Evolutionary conservation across 2,329 filamentous ascomycete genomes (phyloP).

Genomic region (Dothideomycetes sp.): DNA sequence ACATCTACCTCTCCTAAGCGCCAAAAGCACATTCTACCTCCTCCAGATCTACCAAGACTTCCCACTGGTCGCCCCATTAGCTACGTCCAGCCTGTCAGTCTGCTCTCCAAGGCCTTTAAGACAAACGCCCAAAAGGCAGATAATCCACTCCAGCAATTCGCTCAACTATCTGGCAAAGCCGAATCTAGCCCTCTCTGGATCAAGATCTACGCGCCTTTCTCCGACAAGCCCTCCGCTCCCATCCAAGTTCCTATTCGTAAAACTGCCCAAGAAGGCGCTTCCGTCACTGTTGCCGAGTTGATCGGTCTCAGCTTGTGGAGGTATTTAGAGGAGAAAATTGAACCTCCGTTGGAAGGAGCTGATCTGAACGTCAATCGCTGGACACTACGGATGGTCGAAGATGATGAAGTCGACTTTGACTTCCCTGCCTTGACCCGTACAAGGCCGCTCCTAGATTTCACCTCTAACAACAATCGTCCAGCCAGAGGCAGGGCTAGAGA

Average conservation of each 20-base stretch:
- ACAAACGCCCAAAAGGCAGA: conserved; percentile 60
- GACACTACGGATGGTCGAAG: conserved; percentile 75
- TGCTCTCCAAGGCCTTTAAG: conserved; percentile 63
- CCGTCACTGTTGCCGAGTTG: conserved; percentile 67
- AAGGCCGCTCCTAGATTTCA: conserved; percentile 67
- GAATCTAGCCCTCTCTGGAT: conserved; percentile 67
- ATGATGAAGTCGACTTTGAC: conserved; percentile 76
- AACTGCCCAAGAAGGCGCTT: conserved; percentile 58
- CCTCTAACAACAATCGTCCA: conserved; percentile 65
- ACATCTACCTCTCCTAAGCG: conserved; percentile 9
- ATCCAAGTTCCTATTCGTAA: conserved; percentile 64
- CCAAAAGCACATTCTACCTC: conserved; percentile 53
- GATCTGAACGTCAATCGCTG: conserved; percentile 74
- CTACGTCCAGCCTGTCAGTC: conserved; percentile 58
- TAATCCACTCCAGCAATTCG: conserved; percentile 68
- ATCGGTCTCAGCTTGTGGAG: conserved; percentile 71
- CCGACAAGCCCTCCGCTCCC: conserved; percentile 53
- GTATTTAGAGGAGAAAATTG: conserved; percentile 66
- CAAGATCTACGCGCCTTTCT: conserved; percentile 68
- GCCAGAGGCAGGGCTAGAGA: conserved; percentile 58
- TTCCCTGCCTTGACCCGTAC: conserved; percentile 70
- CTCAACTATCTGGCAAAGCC: conserved; percentile 65
- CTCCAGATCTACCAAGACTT: conserved; percentile 53
- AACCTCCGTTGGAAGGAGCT: conserved; percentile 54
- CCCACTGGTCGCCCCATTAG: conserved; percentile 67